A percentile compares a stretch with the other conserved stretches of the same genome.
Conservation (phyloP, 108 stramenopile species). For the Pseudonitzschia multiseries region DNA sequence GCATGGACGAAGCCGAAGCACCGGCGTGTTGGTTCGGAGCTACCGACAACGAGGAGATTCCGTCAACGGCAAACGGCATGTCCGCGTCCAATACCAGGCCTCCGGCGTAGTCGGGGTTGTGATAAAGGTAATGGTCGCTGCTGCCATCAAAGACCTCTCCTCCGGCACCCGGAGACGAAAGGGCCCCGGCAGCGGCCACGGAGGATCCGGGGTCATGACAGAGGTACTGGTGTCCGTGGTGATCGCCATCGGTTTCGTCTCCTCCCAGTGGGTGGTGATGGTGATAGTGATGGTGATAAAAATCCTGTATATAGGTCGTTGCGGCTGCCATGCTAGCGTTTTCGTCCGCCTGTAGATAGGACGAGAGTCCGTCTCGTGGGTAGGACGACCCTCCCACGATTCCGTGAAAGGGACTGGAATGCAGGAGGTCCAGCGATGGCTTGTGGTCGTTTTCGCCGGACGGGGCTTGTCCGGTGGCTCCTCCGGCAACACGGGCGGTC, state of each 20-base stretch:
- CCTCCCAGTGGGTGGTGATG: background rate
- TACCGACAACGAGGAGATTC: background rate
- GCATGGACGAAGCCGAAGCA: background rate
- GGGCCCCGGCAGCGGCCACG: background rate
- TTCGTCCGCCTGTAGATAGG: conserved; percentile 7
- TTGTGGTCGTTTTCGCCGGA: conserved; percentile 7
- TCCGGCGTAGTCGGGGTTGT: conserved; percentile 6
- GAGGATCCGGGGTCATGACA: background rate
- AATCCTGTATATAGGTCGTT: conserved; percentile 18
- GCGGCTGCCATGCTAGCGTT: conserved; percentile 11
- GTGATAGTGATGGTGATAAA: conserved; percentile 19
- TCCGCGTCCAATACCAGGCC: conserved; percentile 21
- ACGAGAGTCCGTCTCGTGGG: background rate
- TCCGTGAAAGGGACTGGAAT: conserved; percentile 48
- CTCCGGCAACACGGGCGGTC: background rate
- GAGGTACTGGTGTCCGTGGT: background rate
- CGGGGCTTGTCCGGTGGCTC: background rate
- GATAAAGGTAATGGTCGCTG: background rate
- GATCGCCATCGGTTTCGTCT: background rate
- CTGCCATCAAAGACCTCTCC: conserved; percentile 4
- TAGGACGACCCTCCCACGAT: conserved; percentile 9
- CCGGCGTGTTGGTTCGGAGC: background rate
- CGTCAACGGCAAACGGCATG: conserved; percentile 66
- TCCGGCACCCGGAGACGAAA: too few relatives aligned
- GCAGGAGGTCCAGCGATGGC: conserved; percentile 55